A percentile compares a stretch with the other conserved stretches of the same genome.
These are phyloP conservation scores for Salix suchowensis DNA, from an alignment of 345 rosid species.

Conservation along the genomic window DNA sequence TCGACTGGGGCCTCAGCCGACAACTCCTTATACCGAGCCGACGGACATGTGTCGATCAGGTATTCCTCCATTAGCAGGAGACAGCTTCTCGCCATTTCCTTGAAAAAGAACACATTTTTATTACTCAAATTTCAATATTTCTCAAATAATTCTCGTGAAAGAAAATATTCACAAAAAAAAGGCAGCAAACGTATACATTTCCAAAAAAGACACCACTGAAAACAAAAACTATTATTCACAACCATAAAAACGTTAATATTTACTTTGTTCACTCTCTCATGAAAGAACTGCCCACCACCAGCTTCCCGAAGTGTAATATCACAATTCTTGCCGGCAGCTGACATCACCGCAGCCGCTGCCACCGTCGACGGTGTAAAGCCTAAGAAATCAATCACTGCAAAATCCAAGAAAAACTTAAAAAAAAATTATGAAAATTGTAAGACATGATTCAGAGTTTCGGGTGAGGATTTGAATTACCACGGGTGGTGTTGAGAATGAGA, in stretches of 20 bases:
- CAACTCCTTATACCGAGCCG: conserved; percentile 18
- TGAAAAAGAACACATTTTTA: conserved; percentile 1
- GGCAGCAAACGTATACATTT: neutral
- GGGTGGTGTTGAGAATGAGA: conserved; percentile 51
- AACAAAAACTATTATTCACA: neutral
- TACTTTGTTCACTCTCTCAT: conserved; percentile 40
- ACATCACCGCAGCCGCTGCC: conserved; percentile 52
- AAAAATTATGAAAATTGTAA: neutral
- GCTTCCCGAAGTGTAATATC: neutral
- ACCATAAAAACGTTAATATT: neutral
- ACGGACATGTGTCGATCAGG: conserved; percentile 55
- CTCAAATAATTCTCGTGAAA: conserved; percentile 13
- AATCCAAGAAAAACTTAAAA: neutral
- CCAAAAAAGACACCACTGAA: neutral
- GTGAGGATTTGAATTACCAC: conserved; percentile 34
- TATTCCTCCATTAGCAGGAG: conserved; percentile 68
- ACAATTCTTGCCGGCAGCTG: conserved; percentile 30
- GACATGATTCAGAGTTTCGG: neutral
- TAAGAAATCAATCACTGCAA: conserved; percentile 57
- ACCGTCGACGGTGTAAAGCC: conserved; percentile 44
- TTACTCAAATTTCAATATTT: conserved; percentile 37
- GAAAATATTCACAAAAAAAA: conserved; percentile 4
- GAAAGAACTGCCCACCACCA: conserved; percentile 4
- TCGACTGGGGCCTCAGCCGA: conserved; percentile 24
- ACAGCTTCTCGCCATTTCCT: conserved; percentile 78